Evolutionary conservation across 2,329 filamentous ascomycete species (phyloP), one percentile per base, ranked within the genome.

Genomic region (Colletotrichum shisoi): DNA sequence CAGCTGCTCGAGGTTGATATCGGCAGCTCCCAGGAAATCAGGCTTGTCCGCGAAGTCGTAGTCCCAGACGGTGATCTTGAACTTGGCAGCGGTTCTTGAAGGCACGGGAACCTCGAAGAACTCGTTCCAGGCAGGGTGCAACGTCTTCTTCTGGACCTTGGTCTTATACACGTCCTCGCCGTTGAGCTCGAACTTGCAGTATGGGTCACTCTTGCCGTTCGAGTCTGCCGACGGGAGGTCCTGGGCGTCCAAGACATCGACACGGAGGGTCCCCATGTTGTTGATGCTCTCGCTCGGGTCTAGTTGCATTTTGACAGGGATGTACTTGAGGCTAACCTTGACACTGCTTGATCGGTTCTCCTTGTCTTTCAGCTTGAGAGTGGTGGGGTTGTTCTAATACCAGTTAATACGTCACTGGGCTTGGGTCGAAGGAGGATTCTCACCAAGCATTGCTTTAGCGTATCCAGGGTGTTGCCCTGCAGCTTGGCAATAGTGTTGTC

Each of bases 1-100:
- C 8, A 99, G 83, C 39, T 88, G 79, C 57, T 90, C 87, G 17
- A 99, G 85, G 72, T 92, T 89, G 74, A 99, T 92, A 4, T 82
- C 80, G 0, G 92, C 84, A 67, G 84, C 85, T 51, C 95, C 95
- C n/a, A 99, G 81, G 76, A 91, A 91, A 78, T 99, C 95, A 1
- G 94, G 93, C 79, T 94, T 94, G 77, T 96, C 93, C 54, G 92
- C 94, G 82, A 98, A 96, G 77, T 99, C 95, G 87, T 94, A 99
- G 76, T 99, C 95, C 76, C 90, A 96, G 2, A 98, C 89, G 63
- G 92, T 91, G 73, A 93, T 88, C 39, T 84, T 85, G 79, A 99
- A 95, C 31, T 95, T 87, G 44, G 94, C 91, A 0, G 85, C 93
- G 17, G 93, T 97, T 66, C 95, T 87, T 15, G 93, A 96, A 19